Percentiles rank a stretch among this genome's conserved stretches.
Evolutionary conservation across 169 alveolate species (phyloP).

Genomic region (Plasmodium vinckei): DNA sequence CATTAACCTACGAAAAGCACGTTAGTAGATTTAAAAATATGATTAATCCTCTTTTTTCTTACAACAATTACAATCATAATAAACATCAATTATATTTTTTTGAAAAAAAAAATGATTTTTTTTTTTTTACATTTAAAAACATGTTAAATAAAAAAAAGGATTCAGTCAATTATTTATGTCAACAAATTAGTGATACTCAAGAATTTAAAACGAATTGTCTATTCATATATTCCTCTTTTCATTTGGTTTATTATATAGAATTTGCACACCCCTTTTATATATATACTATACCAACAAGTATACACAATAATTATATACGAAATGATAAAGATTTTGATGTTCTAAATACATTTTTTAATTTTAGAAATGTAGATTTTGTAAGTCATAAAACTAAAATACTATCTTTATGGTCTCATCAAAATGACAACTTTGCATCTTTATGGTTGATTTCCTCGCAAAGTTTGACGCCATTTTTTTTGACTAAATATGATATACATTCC

Average conservation of each 20-base stretch:
- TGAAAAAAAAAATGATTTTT: neutral
- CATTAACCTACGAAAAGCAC: neutral
- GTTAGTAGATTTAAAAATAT: conserved; percentile 12
- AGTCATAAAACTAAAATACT: conserved; percentile 8
- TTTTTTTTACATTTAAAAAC: neutral
- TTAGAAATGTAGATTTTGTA: neutral
- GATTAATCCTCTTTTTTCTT: neutral
- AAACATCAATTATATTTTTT: neutral
- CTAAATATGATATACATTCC: conserved; percentile 19
- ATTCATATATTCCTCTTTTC: conserved; percentile 18
- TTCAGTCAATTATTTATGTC: conserved; percentile 19
- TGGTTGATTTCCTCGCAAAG: conserved; percentile 31
- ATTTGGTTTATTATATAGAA: conserved; percentile 16
- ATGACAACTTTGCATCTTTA: conserved; percentile 29
- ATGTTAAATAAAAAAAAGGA: neutral
- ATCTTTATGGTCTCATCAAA: conserved; percentile 67
- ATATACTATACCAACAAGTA: conserved; percentile 10
- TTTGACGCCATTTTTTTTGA: conserved; percentile 60
- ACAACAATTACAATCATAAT: neutral
- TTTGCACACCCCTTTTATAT: conserved; percentile 58
- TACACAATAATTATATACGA: conserved; percentile 15
- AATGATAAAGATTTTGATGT: neutral
- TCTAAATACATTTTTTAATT: neutral
- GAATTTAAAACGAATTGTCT: conserved; percentile 1
- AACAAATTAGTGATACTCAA: neutral